Evolutionary conservation across 2,329 filamentous ascomycete genomes (phyloP).

Genomic region (Colletotrichum sojae): DNA sequence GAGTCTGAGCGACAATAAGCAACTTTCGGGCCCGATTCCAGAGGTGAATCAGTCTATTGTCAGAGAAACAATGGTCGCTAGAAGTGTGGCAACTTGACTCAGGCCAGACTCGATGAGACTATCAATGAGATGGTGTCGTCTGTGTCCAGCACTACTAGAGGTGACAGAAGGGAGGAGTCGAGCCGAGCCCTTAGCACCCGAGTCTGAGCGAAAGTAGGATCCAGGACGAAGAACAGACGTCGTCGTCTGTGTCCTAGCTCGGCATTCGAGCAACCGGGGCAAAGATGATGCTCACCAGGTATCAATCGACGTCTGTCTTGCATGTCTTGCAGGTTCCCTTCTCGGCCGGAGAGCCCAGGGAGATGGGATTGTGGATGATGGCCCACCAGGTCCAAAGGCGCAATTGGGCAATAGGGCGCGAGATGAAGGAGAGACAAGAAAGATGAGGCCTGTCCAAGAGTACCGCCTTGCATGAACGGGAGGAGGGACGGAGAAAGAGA

Average conservation of each 20-base stretch:
- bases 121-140: constrained; percentile 24
- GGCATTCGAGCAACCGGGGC: background rate
- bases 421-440: constrained; percentile 34
- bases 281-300: constrained; percentile 12
- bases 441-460: constrained; percentile 12
- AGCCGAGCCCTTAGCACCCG: constrained; percentile 22
- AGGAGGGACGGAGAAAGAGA: constrained; percentile 34
- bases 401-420: constrained; percentile 18
- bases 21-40: constrained; percentile 1
- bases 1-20: constrained; percentile 20
- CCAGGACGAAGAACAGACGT: constrained; percentile 6
- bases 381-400: constrained; percentile 2
- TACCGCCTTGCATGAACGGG: constrained; percentile 32
- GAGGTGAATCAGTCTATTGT: constrained; percentile 9
- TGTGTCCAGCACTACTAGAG: constrained; percentile 2
- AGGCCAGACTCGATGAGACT: constrained; percentile 1
- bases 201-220: constrained; percentile 6
- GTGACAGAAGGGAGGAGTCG: constrained; percentile 32
- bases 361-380: constrained; percentile 17
- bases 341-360: constrained; percentile 32
- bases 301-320: constrained; percentile 10
- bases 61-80: constrained; percentile 6
- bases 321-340: constrained; percentile 25
- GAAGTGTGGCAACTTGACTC: constrained; percentile 11
- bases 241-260: constrained; percentile 1